These are phyloP conservation scores for Hyaloscypha variabilis DNA, from an alignment of 495 filamentous ascomycete species.

Conservation along the genomic window DNA sequence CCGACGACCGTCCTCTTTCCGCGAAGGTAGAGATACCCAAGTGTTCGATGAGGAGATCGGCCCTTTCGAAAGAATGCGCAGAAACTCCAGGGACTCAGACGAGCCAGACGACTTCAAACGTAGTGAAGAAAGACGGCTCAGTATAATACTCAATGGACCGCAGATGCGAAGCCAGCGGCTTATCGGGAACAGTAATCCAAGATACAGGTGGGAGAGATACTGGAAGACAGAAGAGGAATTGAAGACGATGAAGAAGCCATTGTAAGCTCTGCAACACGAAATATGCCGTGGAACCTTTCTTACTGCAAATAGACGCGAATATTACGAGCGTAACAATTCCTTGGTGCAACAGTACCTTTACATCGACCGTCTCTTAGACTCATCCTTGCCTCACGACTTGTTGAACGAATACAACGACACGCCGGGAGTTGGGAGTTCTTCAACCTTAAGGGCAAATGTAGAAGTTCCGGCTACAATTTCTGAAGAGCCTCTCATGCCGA, in stretches of 20 bases:
- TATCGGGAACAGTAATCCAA: conserved; percentile 75
- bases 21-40: conserved; percentile 9
- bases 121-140: conserved; percentile 51
- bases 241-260: conserved; percentile 61
- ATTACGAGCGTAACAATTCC: conserved; percentile 83
- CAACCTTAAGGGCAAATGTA: conserved; percentile 37
- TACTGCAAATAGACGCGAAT: conserved; percentile 57
- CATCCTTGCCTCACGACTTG: conserved; percentile 80
- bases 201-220: conserved; percentile 76
- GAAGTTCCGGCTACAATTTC: conserved; percentile 60
- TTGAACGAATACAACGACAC: conserved; percentile 81
- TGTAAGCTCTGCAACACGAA: conserved; percentile 43
- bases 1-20: conserved; percentile 21
- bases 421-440: conserved; percentile 36
- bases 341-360: conserved; percentile 87
- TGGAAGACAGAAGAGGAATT: conserved; percentile 71
- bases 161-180: conserved; percentile 77
- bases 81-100: conserved; percentile 23
- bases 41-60: conserved; percentile 16
- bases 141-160: conserved; percentile 60
- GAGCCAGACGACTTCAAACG: conserved; percentile 25
- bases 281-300: background rate
- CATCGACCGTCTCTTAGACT: conserved; percentile 89
- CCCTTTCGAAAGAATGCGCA: conserved; percentile 1
- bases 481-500: conserved; percentile 40